Base-by-base conservation (phyloP, 139 green algal genomes). In the Chlorella sp. region DNA sequence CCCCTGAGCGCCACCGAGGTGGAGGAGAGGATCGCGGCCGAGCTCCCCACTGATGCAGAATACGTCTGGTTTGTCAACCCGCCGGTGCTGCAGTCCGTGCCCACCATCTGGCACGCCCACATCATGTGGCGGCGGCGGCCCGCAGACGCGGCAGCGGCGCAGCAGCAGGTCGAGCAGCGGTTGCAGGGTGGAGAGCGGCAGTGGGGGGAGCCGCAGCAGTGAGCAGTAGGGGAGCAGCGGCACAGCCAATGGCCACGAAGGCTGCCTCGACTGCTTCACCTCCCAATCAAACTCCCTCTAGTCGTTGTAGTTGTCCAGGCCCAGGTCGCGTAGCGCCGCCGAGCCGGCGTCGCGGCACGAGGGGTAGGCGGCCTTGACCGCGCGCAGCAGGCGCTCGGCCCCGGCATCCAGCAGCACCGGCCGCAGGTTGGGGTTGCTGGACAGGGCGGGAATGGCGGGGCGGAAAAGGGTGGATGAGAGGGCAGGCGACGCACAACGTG, bases 311-410 rank as follows among this genome's bases (percentile, higher is more conserved):
- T 95, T 82, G 25, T 95, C 87, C 2, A 91, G 77, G 21, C 93
- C 93, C 25, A 97, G 79, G 71, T 97, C 93, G 0, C 93, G 67
- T 61, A 97, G 87, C n/a, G 93, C 93, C 8, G 93, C 93, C 8
- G 68, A 77, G 6, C 83, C 91, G 2, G 94, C 93, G 43, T 97
- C 93, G 3, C 71, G 66, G 50, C 38, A 66, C 1, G 31, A 46
- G 0, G 88, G 83, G 77, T 88, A 85, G 35, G 59, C 66, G 5
- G 38, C 42, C 85, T 93, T 91, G 6, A 82, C 84, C 29, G 58
- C 59, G 0, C 91, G 81, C 78, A 97, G 63, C 70, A 91, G 46
- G 58, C 42, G 42, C 77, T 95, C 93, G 3, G 77, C 83, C 1
- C 91, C 90, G 9, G 75, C 80, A 31, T 81, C 83, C 69, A 95